Evolutionary conservation across 192 early-diverging fungal species (phyloP), one percentile per base, ranked within the genome.

Genomic region (Coemansia sp.): DNA sequence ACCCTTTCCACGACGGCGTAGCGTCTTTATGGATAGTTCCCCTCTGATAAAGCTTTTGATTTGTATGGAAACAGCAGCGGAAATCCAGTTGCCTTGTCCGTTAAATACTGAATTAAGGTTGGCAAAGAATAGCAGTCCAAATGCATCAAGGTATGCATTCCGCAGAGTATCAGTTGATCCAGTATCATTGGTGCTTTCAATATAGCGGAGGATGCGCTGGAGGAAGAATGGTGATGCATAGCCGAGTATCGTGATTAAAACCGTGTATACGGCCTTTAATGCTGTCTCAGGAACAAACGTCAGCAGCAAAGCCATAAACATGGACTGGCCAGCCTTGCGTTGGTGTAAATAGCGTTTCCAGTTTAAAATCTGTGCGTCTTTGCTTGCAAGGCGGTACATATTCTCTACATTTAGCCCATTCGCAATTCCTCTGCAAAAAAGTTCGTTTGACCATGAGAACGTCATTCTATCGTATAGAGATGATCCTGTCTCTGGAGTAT

Each of bases 11-110:
- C 84, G 82, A n/a, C 88, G 79, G n/a, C 79, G 69, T 7, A 92
- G 65, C 2, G 88, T 87, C 67, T 89, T 92, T n/a, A 67, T 64
- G 37, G 89, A 87, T 3, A 92, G 82, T 67, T 92, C 90, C 0
- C 79, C 86, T 26, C 87, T 72, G 13, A 88, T 56, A 39, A 88
- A 71, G 15, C 83, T 80, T 51, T 87, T 84, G 35, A 86, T 48
- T n/a, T 85, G 87, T 42, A 92, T 80, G 53, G 84, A 75, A 10
- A 90, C 67, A 16, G 79, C 77, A 12, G 87, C 82, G 35, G 89
- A 88, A 56, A 86, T 86, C 67, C 86, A 89, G 30, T 89, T 72
- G 0, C 81, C 75, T 63, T 86, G 84, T 56, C 87, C 82, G 12
- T 75, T 49, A 23, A 79, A 51, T 8, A 84, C 53, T n/a, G 86